Evolutionary conservation across 2,329 filamentous ascomycete species (phyloP), one percentile per base, ranked within the genome.

Genomic region (Verticillium alfalfae): DNA sequence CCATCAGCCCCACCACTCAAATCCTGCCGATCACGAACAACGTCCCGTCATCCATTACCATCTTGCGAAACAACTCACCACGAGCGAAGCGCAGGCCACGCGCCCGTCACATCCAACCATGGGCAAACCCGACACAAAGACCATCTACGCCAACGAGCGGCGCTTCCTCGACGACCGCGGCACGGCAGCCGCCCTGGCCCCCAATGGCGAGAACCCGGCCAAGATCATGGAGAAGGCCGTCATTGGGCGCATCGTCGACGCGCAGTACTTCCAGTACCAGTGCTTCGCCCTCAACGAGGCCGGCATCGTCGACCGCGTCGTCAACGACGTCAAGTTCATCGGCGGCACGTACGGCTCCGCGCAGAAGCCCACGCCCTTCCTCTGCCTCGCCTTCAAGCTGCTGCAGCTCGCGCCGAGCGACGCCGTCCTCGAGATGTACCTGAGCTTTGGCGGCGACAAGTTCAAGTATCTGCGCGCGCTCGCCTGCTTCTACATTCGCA

Each of bases 181-280:
- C 72, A 91, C 91, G 72, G 82, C 80, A 13, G 91, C 88, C 56
- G 77, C 87, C 39, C 85, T 96, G 26, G 88, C 95, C 65, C 93
- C 86, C 63, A 89, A 94, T 73, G 93, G 93, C 64, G 89, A 96
- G 71, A 97, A 97, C 78, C 94, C 94, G 1, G 91, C 93, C n/a
- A 93, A 91, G 5, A 91, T 98, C 63, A 91, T 98, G 84, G 94
- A 98, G 76, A 97, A 96, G 75, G 90, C 93, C 49, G 92, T 97
- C 67, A 91, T 91, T 72, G 95, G 99, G 77, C 93, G 95, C 72
- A 97, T 99, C 75, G 88, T 93, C 68, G 93, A 97, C 72, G 92
- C 88, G 60, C 96, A 97, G 78, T 99, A 97, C 80, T 99, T 93
- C 90, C 97, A 97, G 76, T 95, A 98, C 78, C 93, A 97, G 79